Conservation (phyloP, 495 filamentous ascomycete species). For the Aspergillus mulundensis region DNA sequence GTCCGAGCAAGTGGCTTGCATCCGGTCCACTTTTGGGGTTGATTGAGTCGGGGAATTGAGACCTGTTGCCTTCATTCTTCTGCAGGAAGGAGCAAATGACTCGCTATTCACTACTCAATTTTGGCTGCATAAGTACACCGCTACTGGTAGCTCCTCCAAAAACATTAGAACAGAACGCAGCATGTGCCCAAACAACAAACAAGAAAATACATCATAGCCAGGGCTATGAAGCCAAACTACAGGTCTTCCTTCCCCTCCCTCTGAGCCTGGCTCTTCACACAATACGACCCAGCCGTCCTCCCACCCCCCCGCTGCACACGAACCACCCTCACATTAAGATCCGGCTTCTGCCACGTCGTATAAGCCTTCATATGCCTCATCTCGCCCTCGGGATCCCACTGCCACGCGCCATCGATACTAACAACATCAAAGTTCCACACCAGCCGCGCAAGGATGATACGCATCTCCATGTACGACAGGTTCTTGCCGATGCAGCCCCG, state of each 20-base stretch:
- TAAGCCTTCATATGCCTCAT: constrained; percentile 6
- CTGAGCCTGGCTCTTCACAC: neutral
- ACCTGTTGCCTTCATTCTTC: no score
- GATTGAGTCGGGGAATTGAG: no score
- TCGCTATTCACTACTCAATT: no score
- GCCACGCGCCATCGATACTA: constrained; percentile 5
- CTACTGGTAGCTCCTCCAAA: no score
- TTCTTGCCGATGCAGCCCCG: constrained; percentile 49
- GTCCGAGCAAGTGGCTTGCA: neutral
- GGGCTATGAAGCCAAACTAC: no score
- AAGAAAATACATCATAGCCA: no score
- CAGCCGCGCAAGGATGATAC: constrained; percentile 13
- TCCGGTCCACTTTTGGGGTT: no score
- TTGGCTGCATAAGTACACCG: no score
- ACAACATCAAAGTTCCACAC: constrained; percentile 17
- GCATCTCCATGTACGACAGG: constrained; percentile 9
- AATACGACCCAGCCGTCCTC: neutral
- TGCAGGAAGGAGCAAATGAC: no score
- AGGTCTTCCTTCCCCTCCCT: neutral
- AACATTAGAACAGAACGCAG: no score
- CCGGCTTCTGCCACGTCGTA: constrained; percentile 7
- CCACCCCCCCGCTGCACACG: neutral
- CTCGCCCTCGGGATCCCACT: constrained; percentile 7
- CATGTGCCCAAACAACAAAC: no score
- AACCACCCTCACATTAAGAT: constrained; percentile 1